Evolutionary conservation across 1,284 basidiomycete species (phyloP), one percentile per base, ranked within the genome.

Genomic region (Vanrija pseudolonga): DNA sequence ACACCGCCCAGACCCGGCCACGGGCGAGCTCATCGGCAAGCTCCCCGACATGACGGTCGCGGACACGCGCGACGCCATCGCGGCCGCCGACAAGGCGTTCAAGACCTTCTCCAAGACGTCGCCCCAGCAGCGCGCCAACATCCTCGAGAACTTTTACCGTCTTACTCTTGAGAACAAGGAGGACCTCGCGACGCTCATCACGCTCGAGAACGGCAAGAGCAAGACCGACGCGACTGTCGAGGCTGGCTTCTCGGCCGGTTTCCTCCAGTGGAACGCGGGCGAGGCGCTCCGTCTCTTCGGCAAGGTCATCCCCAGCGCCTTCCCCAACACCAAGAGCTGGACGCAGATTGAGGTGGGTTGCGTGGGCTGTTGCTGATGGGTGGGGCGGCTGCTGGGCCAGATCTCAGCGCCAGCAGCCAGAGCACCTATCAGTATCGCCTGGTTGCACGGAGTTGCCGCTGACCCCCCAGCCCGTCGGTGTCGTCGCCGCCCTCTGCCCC

Each of bases 121-220:
- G 19, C 60, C 60, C 45, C 84, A 60, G 55, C 15, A 45, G 20
- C 55, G 90, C 51, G 88, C 90, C 66, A 88, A 91, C 67, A 80
- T 91, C 57, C 78, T 93, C 54, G 75, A 85, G 68, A 89, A 87
- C 63, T 81, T 91, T 60, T 86, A 80, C 69, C 74, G 77, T 23
- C 80, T 91, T 57, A 87, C 93, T 85, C 78, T 83, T 60, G 82
- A 89, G 68, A 81, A 92, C 71, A 79, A 84, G 39, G 89, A 94
- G 41, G 92, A 96, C 69, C 79, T 96, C 36, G 84, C 84, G 12
- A 82, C 84, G 40, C 83, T 94, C 51, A 89, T 93, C 60, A 91
- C 90, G 6, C 78, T 90, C 47, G 93, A 96, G 77, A 96, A 95
- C 65, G 92, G 93, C 32, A 96, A 96, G 78, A 81, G 90, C 3